A percentile compares a stretch with the other conserved stretches of the same genome.
Evolutionary conservation across 164 flowering plant species (phyloP).

Genomic region (Cinnamomum chago): DNA sequence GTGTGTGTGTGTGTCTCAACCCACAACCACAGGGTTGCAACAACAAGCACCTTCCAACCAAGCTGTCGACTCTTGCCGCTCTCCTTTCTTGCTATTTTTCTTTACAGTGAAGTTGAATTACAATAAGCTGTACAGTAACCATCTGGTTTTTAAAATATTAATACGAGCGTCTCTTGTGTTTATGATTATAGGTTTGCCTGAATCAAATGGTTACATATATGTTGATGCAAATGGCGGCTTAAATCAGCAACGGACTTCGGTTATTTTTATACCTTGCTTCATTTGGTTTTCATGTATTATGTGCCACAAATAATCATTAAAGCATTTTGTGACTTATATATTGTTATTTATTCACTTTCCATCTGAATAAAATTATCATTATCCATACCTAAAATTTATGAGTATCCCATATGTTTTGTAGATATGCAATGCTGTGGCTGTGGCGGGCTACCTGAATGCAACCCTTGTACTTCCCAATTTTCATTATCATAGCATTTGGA

Average conservation of each 20-base stretch:
- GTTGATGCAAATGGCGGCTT: conserved; percentile 99
- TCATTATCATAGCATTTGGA: conserved; percentile 95
- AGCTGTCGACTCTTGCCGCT: too few relatives aligned
- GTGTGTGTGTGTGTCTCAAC: too few relatives aligned
- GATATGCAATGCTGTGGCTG: conserved; percentile 99
- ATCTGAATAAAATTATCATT: background rate
- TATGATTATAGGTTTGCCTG: conserved; percentile 59
- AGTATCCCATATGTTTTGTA: conserved; percentile 26
- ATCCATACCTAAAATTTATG: conserved; percentile 5
- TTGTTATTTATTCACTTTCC: background rate
- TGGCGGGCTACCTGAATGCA: conserved; percentile 95
- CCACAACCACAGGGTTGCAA: too few relatives aligned
- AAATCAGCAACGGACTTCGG: conserved; percentile 97
- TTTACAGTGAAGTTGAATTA: background rate
- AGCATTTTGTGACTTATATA: conserved; percentile 9
- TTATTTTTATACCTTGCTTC: conserved; percentile 25
- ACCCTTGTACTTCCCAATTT: conserved; percentile 92
- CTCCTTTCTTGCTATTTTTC: background rate
- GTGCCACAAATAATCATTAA: background rate
- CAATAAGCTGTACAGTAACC: background rate
- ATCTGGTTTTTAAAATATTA: background rate
- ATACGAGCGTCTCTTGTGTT: conserved; percentile 9
- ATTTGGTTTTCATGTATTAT: background rate
- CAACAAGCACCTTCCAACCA: too few relatives aligned
- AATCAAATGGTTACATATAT: conserved; percentile 87